Evolutionary conservation across 2,329 filamentous ascomycete species (phyloP).

Genomic region (Verticillium longisporum): DNA sequence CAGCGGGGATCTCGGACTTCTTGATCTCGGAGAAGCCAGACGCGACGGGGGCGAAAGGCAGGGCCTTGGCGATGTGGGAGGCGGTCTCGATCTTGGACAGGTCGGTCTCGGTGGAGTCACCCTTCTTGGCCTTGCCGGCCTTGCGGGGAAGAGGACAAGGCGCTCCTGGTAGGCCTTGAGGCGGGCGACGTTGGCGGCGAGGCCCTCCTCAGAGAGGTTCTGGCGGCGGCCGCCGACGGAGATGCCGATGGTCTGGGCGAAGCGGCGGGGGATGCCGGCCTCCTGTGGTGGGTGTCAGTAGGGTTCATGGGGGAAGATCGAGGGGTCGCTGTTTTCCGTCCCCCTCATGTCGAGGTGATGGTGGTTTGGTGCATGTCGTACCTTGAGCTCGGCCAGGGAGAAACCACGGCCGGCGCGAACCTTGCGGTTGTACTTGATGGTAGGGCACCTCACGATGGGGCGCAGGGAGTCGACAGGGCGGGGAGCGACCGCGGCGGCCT

Average conservation of each 20-base stretch:
- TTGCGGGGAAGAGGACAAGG: slow-evolving; percentile 96
- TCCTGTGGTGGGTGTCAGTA: slow-evolving; percentile 48
- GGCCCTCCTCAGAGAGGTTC: slow-evolving; percentile 94
- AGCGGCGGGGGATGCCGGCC: slow-evolving; percentile 89
- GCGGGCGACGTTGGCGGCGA: slow-evolving; percentile 91
- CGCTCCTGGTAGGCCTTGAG: slow-evolving; percentile 96
- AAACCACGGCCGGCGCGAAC: slow-evolving; percentile 96
- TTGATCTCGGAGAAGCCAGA: slow-evolving; percentile 66
- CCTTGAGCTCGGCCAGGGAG: slow-evolving; percentile 96
- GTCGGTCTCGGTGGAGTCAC: slow-evolving; percentile 64
- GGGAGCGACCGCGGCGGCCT: slow-evolving; percentile 92
- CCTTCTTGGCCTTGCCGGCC: slow-evolving; percentile 87
- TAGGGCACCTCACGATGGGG: slow-evolving; percentile 95
- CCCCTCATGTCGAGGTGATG: neutral
- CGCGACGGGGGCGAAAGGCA: slow-evolving; percentile 68
- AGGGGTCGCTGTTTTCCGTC: neutral
- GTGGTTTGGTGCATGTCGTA: slow-evolving; percentile 42
- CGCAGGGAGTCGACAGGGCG: slow-evolving; percentile 95
- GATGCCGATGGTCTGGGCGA: slow-evolving; percentile 95
- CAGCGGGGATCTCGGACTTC: slow-evolving; percentile 72
- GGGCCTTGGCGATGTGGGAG: slow-evolving; percentile 46
- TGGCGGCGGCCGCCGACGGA: slow-evolving; percentile 91
- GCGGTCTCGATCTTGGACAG: slow-evolving; percentile 57
- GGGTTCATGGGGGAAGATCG: too few relatives aligned
- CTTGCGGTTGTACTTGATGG: slow-evolving; percentile 98